Evolutionary conservation across 345 rosid species (phyloP).

Genomic region (Eucalyptus pauciflora): DNA sequence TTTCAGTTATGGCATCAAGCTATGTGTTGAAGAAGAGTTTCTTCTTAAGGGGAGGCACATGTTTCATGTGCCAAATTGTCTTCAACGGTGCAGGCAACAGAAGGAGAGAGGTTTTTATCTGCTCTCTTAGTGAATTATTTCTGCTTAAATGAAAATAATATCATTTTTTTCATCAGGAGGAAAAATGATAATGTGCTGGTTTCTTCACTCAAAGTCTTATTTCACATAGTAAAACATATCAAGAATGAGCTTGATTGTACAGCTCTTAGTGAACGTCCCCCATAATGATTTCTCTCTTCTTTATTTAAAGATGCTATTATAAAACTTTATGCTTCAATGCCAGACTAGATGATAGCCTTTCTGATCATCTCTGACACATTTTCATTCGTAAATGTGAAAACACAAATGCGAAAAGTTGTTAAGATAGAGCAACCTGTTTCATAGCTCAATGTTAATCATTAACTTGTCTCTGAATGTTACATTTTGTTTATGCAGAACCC

Average conservation of each 20-base stretch:
- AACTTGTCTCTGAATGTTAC: neutral
- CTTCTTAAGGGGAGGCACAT: slow-evolving; percentile 49
- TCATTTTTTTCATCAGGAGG: neutral
- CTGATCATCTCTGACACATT: neutral
- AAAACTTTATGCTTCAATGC: neutral
- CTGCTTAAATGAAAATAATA: neutral
- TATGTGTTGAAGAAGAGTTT: slow-evolving; percentile 17
- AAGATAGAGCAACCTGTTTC: neutral
- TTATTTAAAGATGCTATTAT: neutral
- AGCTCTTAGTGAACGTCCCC: neutral
- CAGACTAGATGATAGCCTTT: neutral
- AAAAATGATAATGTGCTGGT: neutral
- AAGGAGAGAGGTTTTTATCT: slow-evolving; percentile 47
- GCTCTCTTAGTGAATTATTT: neutral
- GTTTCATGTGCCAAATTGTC: slow-evolving; percentile 44
- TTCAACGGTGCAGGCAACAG: slow-evolving; percentile 17
- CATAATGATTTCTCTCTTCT: neutral
- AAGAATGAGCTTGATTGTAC: neutral
- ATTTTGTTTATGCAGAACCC: slow-evolving; percentile 20
- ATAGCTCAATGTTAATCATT: neutral
- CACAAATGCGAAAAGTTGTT: neutral
- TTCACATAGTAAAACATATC: neutral
- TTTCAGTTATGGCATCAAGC: slow-evolving; percentile 46
- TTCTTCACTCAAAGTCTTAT: neutral
- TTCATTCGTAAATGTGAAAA: neutral